Base-by-base conservation (phyloP, 2,329 filamentous ascomycete genomes). In the Penicillium sp. region DNA sequence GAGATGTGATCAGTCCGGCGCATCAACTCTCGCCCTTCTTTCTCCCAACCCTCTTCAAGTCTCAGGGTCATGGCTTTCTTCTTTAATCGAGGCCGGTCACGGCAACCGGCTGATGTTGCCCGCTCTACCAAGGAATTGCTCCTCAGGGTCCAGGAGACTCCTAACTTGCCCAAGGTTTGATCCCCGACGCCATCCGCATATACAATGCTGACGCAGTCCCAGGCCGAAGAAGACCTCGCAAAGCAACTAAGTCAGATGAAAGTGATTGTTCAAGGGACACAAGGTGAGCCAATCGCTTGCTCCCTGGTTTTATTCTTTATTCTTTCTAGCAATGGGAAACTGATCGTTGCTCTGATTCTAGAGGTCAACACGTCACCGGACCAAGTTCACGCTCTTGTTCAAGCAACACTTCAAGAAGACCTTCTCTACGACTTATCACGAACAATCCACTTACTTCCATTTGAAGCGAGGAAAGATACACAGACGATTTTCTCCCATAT, bases 401-500 rank as follows among this genome's bases (percentile, higher is more conserved):
- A 87, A 53, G 85, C 89, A 62, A 85, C 96, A 59, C 89, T 97
- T 66, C 86, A 92, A 71, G 92, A 97, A 77, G 92, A 96, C 72
- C 82, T 99, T 7, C 85, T 99, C 42, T 89, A 89, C 66, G 81
- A 89, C 49, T 87, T 99, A 55, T 91, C 93, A 20, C 82, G 87
- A 57, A 89, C 89, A 69, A 88, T 99, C 44, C 86, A 90, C 75
- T 85, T 88, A 49, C 83, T 99, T 4, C 92, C 93, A 0, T 99
- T 99, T 79, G 94, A 99, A 78, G 90, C 92, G 35, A 88, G 93
- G 69, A 97, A 97, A 79, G 93, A 97, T 70, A 90, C 90, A 12
- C 93, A 97, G 73, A 90, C 94, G 60, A 94, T 97, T 71, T 94
- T 97, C 77, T 96, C 92, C 40, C 94, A 93, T 73, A 89, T 95